Base-by-base conservation (phyloP, 2,329 filamentous ascomycete genomes). In the Fusarium multiceps region DNA sequence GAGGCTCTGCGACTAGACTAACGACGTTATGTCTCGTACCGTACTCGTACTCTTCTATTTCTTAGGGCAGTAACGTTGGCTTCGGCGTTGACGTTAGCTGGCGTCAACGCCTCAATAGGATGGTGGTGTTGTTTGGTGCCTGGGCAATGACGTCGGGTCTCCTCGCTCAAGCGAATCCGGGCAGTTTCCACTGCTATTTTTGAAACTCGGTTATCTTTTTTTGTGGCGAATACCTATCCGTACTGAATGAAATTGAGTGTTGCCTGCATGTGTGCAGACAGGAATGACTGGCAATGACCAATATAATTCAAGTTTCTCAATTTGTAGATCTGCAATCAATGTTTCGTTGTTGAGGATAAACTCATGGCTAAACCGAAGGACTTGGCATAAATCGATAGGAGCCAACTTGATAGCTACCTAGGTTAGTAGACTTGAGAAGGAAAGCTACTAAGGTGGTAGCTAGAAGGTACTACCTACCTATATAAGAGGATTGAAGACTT, bases 1-100 rank as follows among this genome's bases (percentile, higher is more conserved):
- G 72, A 74, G 71, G 72, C 72, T 74, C 72, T 74, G 72, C 67
- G 62, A 68, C 53, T 42, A 50, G 46, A 48, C 34, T 70, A 51
- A 46, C 55, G 30, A 46, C 55, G 30, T 23, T 63, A 50, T 42
- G 34, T 37, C 18, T 37, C 18, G 34, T 37, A 37, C 34, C 34
- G 34, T 37, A 37, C 34, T 37, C 34, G 34, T 37, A 37, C 34
- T n/a, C 10, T 37, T 37, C 32, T 32, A 30, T 30, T 34, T 34
- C 5, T 16, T 34, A 28, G 28, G 11, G 56, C 55, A 57, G 63
- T 59, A 70, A 66, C 66, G 63, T 63, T 68, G 54, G 47, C 30
- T 53, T 62, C 23, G 56, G 56, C 28, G 57, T 57, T 51, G 40
- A 37, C 32, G 16, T 37, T 37, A 37, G 34, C 16, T 54, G 50